Base-by-base conservation (phyloP, 192 early-diverging fungal species). In the Allomyces macrogynus region DNA sequence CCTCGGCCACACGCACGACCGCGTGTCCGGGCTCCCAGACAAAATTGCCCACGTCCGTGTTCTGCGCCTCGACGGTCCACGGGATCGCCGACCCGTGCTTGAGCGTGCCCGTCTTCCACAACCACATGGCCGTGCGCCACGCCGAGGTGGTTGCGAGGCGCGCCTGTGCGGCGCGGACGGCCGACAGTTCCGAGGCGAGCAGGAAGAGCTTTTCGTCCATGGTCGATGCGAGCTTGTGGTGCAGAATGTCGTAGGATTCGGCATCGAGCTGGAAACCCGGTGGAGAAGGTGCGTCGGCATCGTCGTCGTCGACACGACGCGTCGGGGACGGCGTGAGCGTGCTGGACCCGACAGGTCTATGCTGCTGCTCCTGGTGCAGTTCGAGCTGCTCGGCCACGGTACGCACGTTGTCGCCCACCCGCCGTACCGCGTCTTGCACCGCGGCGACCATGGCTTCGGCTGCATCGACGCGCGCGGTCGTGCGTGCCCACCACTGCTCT, bases 21-120 rank as follows among this genome's bases (percentile, higher is more conserved):
- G 60, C 22, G 18, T 62, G 32, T 54, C 70, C 72, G 23, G 65
- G 60, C 22, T 76, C 71, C 76, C 76, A 79, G 23, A 44, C 63
- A 49, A 81, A 76, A 65, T 77, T 81, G n/a, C 69, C 69, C 5
- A 71, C 69, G 68, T 81, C 80, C 23, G 76, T 77, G 66, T 81
- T 81, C 10, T 42, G 43, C 12, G 74, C 69, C 67, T 81, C 72
- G 22, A 69, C 32, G 42, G 75, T 73, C 80, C 80, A 81, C 43
- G 77, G 76, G 42, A 81, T 61, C 12, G 67, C 63, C 20, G 68
- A 70, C 9, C 73, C 75, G 18, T 64, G 61, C 67, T 78, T 78
- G 12, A 81, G 65, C 10, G 54, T 63, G 43, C 68, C 70, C 23
- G 66, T 67, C n/a, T 67, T 75, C 80, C 80, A 81, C 26, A 75